phyloP scores from a whole-genome alignment of 345 rosid genomes.

The Xanthoceras sorbifolium region DNA sequence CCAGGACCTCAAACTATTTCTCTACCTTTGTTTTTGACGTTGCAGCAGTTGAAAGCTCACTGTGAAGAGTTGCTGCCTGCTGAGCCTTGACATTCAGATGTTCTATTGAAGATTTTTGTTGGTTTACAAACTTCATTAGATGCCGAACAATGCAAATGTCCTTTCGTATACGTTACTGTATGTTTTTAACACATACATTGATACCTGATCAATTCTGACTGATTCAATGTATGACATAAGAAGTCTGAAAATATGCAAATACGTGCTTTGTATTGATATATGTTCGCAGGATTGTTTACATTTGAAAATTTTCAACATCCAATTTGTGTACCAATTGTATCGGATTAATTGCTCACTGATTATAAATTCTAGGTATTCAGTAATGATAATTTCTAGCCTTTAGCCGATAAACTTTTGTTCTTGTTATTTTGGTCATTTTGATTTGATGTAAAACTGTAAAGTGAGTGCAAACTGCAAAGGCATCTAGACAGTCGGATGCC shows the following conservation, averaged over 20 bases:
- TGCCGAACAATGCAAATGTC: constrained; percentile 21
- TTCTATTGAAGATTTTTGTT: constrained; percentile 17
- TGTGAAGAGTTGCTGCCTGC: constrained; percentile 25
- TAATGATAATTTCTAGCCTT: too few relatives aligned
- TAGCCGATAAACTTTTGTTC: not conserved
- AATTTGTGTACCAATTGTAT: too few relatives aligned
- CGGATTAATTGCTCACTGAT: too few relatives aligned
- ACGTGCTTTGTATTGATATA: constrained; percentile 8
- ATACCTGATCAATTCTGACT: constrained; percentile 30
- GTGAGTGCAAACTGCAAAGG: not conserved
- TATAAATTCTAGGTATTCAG: too few relatives aligned
- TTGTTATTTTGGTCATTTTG: too few relatives aligned
- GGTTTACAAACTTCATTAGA: constrained; percentile 28
- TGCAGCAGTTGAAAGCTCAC: constrained; percentile 37
- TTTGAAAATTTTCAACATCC: not conserved
- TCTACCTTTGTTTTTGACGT: constrained; percentile 34
- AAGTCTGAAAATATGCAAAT: constrained; percentile 23
- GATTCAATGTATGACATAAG: constrained; percentile 34
- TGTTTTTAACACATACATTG: constrained; percentile 15
- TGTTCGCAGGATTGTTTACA: constrained; percentile 1
- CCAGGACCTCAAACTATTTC: constrained; percentile 34
- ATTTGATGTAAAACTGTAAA: not conserved
- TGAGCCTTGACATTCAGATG: constrained; percentile 20
- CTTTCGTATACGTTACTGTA: constrained; percentile 6
- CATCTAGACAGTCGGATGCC: too few relatives aligned